Conservation (phyloP, 371 early-diverging fungal genomes). For the Mycotypha africana region DNA sequence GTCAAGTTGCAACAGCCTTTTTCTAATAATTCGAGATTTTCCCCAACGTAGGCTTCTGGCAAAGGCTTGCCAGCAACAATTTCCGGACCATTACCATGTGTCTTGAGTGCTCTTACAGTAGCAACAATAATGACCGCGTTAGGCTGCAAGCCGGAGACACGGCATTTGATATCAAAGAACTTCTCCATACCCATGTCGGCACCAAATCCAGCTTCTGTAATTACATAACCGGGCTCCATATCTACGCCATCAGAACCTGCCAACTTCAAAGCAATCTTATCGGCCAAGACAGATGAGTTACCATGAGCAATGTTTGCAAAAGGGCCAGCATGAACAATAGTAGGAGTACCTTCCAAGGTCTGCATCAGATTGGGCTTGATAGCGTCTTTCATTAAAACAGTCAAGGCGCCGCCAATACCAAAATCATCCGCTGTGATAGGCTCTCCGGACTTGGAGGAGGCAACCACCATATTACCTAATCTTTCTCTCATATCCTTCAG, state of each 20-base stretch:
- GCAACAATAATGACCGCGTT: slow-evolving; percentile 91
- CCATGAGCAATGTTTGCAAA: slow-evolving; percentile 99
- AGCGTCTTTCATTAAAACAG: slow-evolving; percentile 96
- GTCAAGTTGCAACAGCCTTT: slow-evolving; percentile 81
- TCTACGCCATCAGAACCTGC: slow-evolving; percentile 66
- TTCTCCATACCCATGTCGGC: slow-evolving; percentile 99
- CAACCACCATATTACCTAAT: slow-evolving; percentile 94
- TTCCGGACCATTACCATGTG: slow-evolving; percentile 97
- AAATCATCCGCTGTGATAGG: slow-evolving; percentile 94
- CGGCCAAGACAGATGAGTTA: slow-evolving; percentile 91
- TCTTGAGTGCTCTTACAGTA: slow-evolving; percentile 91
- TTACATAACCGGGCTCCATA: slow-evolving; percentile 80
- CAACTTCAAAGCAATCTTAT: slow-evolving; percentile 88
- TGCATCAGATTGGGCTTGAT: slow-evolving; percentile 98
- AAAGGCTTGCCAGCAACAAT: slow-evolving; percentile 89
- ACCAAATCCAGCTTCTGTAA: slow-evolving; percentile 97
- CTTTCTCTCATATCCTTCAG: slow-evolving; percentile 88
- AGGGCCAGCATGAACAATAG: slow-evolving; percentile 96
- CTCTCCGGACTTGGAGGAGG: slow-evolving; percentile 70
- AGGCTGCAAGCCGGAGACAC: slow-evolving; percentile 82
- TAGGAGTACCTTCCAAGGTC: slow-evolving; percentile 95
- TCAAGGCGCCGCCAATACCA: slow-evolving; percentile 91
- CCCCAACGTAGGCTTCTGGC: slow-evolving; percentile 78
- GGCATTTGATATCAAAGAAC: slow-evolving; percentile 97
- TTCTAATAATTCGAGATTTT: slow-evolving; percentile 80